phyloP scores from a whole-genome alignment of 129 eudicot genomes.

The Sambucus nigra region DNA sequence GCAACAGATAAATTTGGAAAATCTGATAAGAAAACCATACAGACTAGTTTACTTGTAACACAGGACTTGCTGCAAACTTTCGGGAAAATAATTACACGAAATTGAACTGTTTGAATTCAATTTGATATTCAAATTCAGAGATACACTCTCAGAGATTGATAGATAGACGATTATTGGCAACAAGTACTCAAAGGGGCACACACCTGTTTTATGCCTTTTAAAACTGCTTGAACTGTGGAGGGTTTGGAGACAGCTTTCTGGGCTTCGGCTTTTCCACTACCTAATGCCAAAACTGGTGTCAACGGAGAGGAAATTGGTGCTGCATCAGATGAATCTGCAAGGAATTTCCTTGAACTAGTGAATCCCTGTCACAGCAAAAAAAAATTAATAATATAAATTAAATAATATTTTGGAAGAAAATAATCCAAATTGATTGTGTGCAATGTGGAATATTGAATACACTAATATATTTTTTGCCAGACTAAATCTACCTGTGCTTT shows the following conservation, averaged over 20 bases:
- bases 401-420: no score
- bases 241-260: conserved; percentile 62
- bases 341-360: conserved; percentile 60
- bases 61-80: no score
- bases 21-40: no score
- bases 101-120: no score
- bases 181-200: conserved; percentile 4
- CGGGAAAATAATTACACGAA: no score
- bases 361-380: conserved; percentile 48
- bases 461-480: no score
- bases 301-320: conserved; percentile 73
- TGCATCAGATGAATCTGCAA: conserved; percentile 58
- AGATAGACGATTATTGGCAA: background rate
- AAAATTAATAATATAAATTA: no score
- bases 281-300: conserved; percentile 48
- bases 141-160: background rate
- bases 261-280: conserved; percentile 56
- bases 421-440: no score
- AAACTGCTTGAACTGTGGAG: conserved; percentile 69
- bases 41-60: no score
- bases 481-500: no score
- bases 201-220: conserved; percentile 82
- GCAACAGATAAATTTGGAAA: no score
- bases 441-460: no score
- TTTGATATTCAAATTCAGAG: background rate